Evolutionary conservation across 352 stramenopile species (phyloP).

Genomic region (Detonula confervacea): DNA sequence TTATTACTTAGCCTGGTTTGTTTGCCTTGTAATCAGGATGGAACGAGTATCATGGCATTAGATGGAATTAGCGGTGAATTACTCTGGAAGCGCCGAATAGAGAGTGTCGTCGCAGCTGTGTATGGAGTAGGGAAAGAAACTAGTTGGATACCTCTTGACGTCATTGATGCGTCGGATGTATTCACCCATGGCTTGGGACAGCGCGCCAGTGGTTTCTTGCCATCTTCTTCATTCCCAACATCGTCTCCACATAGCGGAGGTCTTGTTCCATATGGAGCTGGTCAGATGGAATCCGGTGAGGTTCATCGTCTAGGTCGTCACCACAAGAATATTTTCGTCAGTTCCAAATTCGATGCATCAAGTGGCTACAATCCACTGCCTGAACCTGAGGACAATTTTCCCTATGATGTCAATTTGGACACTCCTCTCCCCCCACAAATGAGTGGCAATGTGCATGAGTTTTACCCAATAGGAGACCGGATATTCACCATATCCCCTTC

Average conservation of each 20-base stretch:
- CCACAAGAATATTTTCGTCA: conserved; percentile 48
- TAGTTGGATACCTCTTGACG: conserved; percentile 69
- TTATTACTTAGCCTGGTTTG: not conserved
- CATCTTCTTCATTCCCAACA: conserved; percentile 18
- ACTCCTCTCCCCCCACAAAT: conserved; percentile 6
- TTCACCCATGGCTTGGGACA: conserved; percentile 39
- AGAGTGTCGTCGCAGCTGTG: conserved; percentile 72
- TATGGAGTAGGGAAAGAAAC: conserved; percentile 74
- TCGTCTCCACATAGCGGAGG: conserved; percentile 17
- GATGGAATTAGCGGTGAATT: conserved; percentile 55
- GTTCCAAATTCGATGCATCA: conserved; percentile 36
- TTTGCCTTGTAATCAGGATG: conserved; percentile 54
- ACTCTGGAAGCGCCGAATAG: conserved; percentile 69
- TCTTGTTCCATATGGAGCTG: conserved; percentile 37
- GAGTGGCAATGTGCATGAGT: not conserved
- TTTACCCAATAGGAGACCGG: conserved; percentile 5
- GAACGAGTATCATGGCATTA: conserved; percentile 69
- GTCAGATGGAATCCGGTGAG: conserved; percentile 27
- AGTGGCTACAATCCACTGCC: conserved; percentile 18
- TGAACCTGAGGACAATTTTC: conserved; percentile 21
- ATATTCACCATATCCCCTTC: conserved; percentile 18
- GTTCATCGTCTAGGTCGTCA: conserved; percentile 42
- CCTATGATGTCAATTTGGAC: conserved; percentile 1
- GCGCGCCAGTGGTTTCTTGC: not conserved
- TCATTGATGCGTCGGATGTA: conserved; percentile 64